Evolutionary conservation across 257 asterid species (phyloP), one percentile per base, ranked within the genome.

Genomic region (Forsythia suspensa): DNA sequence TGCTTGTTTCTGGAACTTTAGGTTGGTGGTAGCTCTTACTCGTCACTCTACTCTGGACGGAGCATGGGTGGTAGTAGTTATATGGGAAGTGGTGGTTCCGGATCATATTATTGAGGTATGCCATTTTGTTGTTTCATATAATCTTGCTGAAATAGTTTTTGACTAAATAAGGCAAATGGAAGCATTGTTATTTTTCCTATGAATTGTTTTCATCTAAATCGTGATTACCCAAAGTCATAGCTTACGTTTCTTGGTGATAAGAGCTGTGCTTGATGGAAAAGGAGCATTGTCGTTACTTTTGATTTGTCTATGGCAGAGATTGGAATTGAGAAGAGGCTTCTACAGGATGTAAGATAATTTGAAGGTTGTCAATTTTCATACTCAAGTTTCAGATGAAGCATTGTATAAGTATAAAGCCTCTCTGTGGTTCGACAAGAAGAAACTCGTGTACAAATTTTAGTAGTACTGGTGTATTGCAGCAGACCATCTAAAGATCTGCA

Each of bases 11-110:
- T 82, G 15, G 38, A 70, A 66, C 66, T 77, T 78, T 82, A 96
- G 97, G 95, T 85, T 76, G 94, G 94, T 75, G 92, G 97, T 74
- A 91, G 93, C 88, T 94, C 99, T 65, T 94, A 96, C 81, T 89
- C 99, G 4, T 92, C 98, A 4, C 86, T 84, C 51, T 93, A 93
- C 84, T 86, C 97, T 37, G 88, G 96, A 24, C 97, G 98, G 42
- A 87, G 91, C 78, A 72, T 88, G 78, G 90, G 97, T 80, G 92
- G 99, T 70, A 85, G 85, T 73, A 87, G 92, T 83, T 96, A 92
- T 74, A 89, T 89, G 97, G 95, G 98, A 57, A 87, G 96, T 72
- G 82, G 94, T 82, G 89, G 94, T 80, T 95, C 99, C 57, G 91
- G 98, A 79, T 89, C 98, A 20, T 95, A 95, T 80, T 93, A 93